Evolutionary conservation across 306 rosid species (phyloP).

Genomic region (Pyrus bretschneideri): DNA sequence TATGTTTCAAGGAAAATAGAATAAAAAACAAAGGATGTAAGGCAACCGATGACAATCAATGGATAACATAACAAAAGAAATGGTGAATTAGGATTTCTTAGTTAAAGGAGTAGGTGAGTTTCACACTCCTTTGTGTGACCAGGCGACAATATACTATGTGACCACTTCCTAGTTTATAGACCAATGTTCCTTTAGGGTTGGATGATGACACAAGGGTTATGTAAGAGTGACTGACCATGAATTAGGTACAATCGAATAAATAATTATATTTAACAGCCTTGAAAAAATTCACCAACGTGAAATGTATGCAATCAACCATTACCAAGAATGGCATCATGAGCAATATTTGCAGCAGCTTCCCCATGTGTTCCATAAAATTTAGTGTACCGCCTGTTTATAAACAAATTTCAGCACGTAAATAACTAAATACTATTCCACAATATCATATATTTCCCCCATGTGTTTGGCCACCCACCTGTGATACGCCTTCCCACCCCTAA

Average conservation of each 20-base stretch:
- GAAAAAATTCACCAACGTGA: neutral
- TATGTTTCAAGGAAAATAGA: slow-evolving; percentile 16
- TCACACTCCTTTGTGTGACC: neutral
- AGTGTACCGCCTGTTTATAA: slow-evolving; percentile 76
- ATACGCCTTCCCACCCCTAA: slow-evolving; percentile 52
- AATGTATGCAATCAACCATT: slow-evolving; percentile 12
- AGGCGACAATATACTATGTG: neutral
- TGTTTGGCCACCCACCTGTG: slow-evolving; percentile 54
- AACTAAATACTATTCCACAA: slow-evolving; percentile 1
- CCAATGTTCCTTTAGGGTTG: neutral
- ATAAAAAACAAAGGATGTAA: slow-evolving; percentile 1
- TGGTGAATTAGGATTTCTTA: neutral
- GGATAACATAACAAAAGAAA: slow-evolving; percentile 6
- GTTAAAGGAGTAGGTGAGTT: neutral
- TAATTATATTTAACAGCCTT: neutral
- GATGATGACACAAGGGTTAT: neutral
- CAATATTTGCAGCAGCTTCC: slow-evolving; percentile 79
- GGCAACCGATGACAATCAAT: neutral
- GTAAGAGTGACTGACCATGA: neutral
- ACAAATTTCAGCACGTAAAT: slow-evolving; percentile 19
- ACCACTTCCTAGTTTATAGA: neutral
- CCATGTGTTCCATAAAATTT: slow-evolving; percentile 75
- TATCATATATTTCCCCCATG: slow-evolving; percentile 14
- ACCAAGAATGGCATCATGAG: slow-evolving; percentile 86
- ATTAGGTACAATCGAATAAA: neutral